Conservation (phyloP, 2,329 filamentous ascomycete genomes). For the Calcarisporium arbuscula region DNA sequence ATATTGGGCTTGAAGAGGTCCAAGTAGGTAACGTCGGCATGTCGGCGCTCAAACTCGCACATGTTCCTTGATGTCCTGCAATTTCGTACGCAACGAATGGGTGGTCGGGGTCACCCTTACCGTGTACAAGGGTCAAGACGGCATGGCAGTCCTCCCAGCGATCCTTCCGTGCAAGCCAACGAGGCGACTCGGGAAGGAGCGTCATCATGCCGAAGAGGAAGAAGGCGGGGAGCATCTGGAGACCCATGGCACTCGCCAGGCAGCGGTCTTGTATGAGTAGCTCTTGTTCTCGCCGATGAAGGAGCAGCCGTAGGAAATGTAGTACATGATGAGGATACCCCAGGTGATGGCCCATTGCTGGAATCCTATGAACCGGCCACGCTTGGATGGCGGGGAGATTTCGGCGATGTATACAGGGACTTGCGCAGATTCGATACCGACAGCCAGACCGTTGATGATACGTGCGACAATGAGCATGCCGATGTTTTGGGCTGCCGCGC, state of each 20-base stretch:
- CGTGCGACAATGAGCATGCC: slow-evolving; percentile 47
- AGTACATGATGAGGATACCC: slow-evolving; percentile 63
- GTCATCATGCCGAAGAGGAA: slow-evolving; percentile 53
- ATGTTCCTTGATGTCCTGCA: slow-evolving; percentile 68
- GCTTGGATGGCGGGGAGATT: slow-evolving; percentile 47
- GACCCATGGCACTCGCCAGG: slow-evolving; percentile 59
- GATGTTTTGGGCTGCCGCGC: slow-evolving; percentile 39
- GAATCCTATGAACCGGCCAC: slow-evolving; percentile 61
- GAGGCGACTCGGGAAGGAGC: slow-evolving; percentile 54
- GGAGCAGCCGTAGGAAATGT: slow-evolving; percentile 58
- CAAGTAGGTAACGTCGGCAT: slow-evolving; percentile 62
- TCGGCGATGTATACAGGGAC: slow-evolving; percentile 67
- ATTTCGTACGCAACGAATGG: slow-evolving; percentile 62
- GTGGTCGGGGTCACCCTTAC: slow-evolving; percentile 56
- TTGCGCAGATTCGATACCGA: slow-evolving; percentile 60
- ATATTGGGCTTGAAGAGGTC: slow-evolving; percentile 68
- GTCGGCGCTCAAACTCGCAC: slow-evolving; percentile 65
- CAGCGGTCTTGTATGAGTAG: slow-evolving; percentile 36
- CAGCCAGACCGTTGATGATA: slow-evolving; percentile 59
- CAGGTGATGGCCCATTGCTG: slow-evolving; percentile 72
- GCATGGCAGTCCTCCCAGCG: slow-evolving; percentile 53
- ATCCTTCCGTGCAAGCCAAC: slow-evolving; percentile 58
- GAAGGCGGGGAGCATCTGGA: slow-evolving; percentile 57
- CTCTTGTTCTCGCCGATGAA: slow-evolving; percentile 39
- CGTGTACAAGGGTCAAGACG: slow-evolving; percentile 53